Evolutionary conservation across 2,329 filamentous ascomycete genomes (phyloP).

Genomic region (Grosmannia clavigera): DNA sequence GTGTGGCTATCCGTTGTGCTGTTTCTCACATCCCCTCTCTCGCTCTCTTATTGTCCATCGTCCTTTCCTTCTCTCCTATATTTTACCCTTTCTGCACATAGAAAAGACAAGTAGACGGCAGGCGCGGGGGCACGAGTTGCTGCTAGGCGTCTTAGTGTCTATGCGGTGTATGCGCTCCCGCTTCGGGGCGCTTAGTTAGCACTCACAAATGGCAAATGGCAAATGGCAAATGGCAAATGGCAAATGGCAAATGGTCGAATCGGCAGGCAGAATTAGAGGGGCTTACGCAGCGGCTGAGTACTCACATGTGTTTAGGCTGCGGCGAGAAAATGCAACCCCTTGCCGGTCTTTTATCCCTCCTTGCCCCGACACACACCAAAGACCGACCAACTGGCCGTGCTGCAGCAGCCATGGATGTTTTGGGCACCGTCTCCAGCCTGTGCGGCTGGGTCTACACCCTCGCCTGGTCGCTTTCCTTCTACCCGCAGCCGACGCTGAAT

Average conservation of each 20-base stretch:
- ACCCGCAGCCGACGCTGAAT: constrained; percentile 80
- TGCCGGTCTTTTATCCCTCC: background rate
- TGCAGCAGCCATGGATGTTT: constrained; percentile 18
- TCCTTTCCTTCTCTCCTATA: background rate
- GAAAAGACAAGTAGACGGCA: background rate
- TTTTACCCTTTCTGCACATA: background rate
- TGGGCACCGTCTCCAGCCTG: constrained; percentile 39
- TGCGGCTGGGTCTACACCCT: constrained; percentile 67
- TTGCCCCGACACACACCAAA: background rate
- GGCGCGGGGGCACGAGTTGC: background rate
- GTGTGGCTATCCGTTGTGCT: background rate
- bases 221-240: too few relatives aligned
- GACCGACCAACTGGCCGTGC: background rate
- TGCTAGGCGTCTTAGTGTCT: background rate
- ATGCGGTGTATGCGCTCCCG: background rate
- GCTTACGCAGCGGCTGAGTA: background rate
- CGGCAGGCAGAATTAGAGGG: background rate
- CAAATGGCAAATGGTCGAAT: background rate
- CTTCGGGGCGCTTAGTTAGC: background rate
- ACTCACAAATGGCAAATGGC: background rate
- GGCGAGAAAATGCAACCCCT: background rate
- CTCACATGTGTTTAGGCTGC: background rate
- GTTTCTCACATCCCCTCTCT: background rate
- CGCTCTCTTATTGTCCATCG: background rate
- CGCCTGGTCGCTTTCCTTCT: constrained; percentile 82